Evolutionary conservation across 305 asterid species (phyloP).

Genomic region (Fraxinus baroniana): DNA sequence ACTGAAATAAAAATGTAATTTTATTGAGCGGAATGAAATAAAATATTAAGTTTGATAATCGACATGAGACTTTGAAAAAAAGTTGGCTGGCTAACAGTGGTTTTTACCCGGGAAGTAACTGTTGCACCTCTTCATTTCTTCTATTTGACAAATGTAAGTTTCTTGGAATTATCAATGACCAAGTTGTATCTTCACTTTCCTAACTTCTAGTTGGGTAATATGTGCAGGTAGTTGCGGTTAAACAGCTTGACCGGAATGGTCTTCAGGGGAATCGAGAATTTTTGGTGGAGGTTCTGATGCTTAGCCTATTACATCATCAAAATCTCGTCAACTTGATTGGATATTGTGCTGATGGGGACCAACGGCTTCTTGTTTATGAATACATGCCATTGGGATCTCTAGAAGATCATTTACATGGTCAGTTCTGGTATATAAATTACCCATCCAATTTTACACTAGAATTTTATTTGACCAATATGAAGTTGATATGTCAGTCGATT

Average conservation of each 20-base stretch:
- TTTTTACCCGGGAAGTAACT: not conserved
- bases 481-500: not conserved
- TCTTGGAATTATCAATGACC: not conserved
- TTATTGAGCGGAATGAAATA: not conserved
- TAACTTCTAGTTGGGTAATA: slow-evolving; percentile 21
- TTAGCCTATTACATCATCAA: slow-evolving; percentile 81
- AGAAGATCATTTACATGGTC: slow-evolving; percentile 93
- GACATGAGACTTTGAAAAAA: not conserved
- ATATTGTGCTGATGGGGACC: slow-evolving; percentile 92
- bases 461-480: not conserved
- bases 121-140: not conserved
- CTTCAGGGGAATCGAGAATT: slow-evolving; percentile 90
- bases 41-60: not conserved
- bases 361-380: slow-evolving; percentile 89
- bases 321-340: slow-evolving; percentile 89
- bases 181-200: not conserved
- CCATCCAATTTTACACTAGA: slow-evolving; percentile 7
- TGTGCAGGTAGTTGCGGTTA: slow-evolving; percentile 79
- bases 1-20: not conserved
- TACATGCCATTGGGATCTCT: slow-evolving; percentile 93
- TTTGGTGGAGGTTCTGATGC: slow-evolving; percentile 93
- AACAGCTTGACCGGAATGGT: slow-evolving; percentile 85
- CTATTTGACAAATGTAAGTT: not conserved
- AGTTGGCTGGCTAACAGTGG: not conserved
- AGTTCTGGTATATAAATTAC: slow-evolving; percentile 27